Conservation (phyloP, 1,139 yeast genomes). For the Saccharomyces hybrid region DNA sequence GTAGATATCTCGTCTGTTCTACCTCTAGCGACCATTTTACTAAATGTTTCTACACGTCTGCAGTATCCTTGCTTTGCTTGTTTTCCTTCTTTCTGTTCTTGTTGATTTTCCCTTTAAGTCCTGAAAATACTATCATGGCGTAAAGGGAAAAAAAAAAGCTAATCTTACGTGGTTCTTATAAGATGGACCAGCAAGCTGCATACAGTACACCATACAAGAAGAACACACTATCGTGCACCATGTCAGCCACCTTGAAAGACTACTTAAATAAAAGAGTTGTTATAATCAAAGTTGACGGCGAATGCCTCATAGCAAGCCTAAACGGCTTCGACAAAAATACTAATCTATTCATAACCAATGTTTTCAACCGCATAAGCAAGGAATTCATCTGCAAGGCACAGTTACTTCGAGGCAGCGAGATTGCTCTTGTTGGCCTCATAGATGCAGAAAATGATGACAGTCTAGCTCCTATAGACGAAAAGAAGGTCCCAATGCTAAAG, state of each 20-base stretch:
- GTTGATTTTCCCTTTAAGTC: not conserved
- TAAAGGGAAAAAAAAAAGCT: not conserved
- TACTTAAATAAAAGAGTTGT: slow-evolving; percentile 43
- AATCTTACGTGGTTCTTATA: not conserved
- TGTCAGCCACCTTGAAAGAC: slow-evolving; percentile 30
- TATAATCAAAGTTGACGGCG: slow-evolving; percentile 77
- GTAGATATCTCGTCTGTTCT: slow-evolving; percentile 1
- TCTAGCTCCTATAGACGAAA: not conserved
- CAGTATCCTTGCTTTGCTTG: not conserved
- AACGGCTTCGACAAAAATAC: slow-evolving; percentile 80
- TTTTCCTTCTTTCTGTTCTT: not conserved
- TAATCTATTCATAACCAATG: slow-evolving; percentile 55
- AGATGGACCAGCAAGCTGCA: not conserved
- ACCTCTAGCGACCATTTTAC: not conserved
- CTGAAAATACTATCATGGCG: not conserved
- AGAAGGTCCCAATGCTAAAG: slow-evolving; percentile 19
- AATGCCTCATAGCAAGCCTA: slow-evolving; percentile 56
- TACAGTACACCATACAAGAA: slow-evolving; percentile 5
- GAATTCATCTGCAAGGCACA: slow-evolving; percentile 21
- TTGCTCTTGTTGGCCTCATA: slow-evolving; percentile 68
- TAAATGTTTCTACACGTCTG: not conserved
- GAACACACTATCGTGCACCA: slow-evolving; percentile 5
- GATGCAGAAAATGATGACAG: slow-evolving; percentile 37
- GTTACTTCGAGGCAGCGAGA: slow-evolving; percentile 73
- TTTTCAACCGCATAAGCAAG: slow-evolving; percentile 45